Base-by-base conservation (phyloP, 1,139 yeast species). In the Candida sp. region DNA sequence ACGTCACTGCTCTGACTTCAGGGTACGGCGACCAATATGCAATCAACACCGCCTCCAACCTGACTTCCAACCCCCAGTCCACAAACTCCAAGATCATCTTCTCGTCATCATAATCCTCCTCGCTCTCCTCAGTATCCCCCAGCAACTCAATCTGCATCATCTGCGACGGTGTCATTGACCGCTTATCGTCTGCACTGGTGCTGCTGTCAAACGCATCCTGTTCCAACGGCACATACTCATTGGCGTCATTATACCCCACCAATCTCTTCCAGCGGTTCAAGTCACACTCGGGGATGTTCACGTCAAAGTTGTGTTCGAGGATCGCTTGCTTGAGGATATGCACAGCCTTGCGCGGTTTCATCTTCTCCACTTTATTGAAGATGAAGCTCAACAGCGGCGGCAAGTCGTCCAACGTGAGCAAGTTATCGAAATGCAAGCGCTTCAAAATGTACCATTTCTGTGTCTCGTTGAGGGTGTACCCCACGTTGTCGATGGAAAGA, bases 11-110 rank as follows among this genome's bases (percentile, higher is more conserved):
- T 54, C 90, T 73, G 2, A 86, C 88, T 62, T 85, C 89, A 4
- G 86, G 83, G 60, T 85, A 85, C 1, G 88, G 86, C 1, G 88
- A 84, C 63, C 77, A 80, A 61, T 70, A 84, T 42, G 77, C 70
- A 46, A 80, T 67, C 46, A 85, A 63, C 6, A 75, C 77, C 1
- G 85, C 86, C 47, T 74, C 73, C 35, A 77, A 58, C 49, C 67
- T 69, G 4, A 63, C 59, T 51, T 69, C 68, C 38, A 76, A 63
- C 11, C 60, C 62, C 63, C 72, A 69, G 30, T 68, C 61, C 22
- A 51, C 49, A 35, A 51, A 46, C 12, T 76, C 25, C 25, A 23
- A 73, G 9, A 34, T 9, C 1, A 27, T 4, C 9, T 22, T 3
- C n/a, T 26, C 46, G n/a, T 34, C 40, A 17, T 9, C 22, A 12